Percentiles rank a stretch among this genome's conserved stretches.
phyloP scores from a whole-genome alignment of 2,329 filamentous ascomycete species.

The Paracoccidioides lutzii region DNA sequence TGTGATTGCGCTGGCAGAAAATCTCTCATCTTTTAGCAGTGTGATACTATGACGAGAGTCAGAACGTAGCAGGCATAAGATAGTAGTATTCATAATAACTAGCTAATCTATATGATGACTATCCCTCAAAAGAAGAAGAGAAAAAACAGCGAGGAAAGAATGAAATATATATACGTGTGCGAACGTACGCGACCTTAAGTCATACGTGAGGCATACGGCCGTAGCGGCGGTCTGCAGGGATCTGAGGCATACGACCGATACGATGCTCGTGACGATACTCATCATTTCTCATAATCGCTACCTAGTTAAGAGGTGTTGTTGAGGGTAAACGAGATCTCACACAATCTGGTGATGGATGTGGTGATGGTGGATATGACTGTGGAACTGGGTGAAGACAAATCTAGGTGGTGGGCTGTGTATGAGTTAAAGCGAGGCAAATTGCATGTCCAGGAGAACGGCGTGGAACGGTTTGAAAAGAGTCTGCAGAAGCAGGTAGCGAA shows the following conservation, averaged over 20 bases:
- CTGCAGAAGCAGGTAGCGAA: constrained; percentile 48
- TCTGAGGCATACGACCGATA: too few species aligned
- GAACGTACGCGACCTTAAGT: too few species aligned
- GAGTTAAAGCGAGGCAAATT: constrained; percentile 47
- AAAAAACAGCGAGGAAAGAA: too few species aligned
- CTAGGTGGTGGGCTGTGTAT: constrained; percentile 45
- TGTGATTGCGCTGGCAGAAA: constrained; percentile 55
- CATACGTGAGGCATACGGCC: too few species aligned
- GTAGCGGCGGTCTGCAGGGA: too few species aligned
- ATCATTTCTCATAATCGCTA: constrained; percentile 73
- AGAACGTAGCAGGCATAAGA: too few species aligned
- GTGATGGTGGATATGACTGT: constrained; percentile 22
- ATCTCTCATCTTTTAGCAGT: constrained; percentile 55
- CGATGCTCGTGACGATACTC: too few species aligned
- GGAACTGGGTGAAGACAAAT: constrained; percentile 32
- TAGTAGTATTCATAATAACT: too few species aligned
- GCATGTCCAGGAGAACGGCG: constrained; percentile 44
- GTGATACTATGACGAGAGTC: too few species aligned
- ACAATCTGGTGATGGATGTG: constrained; percentile 24
- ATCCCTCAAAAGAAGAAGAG: too few species aligned
- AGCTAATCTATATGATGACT: too few species aligned
- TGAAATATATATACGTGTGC: too few species aligned
- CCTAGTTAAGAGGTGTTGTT: constrained; percentile 59
- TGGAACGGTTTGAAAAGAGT: constrained; percentile 51
- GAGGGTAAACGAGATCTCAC: constrained; percentile 41